Conservation (phyloP, 2,329 filamentous ascomycete genomes). For the Arthroderma sp. region DNA sequence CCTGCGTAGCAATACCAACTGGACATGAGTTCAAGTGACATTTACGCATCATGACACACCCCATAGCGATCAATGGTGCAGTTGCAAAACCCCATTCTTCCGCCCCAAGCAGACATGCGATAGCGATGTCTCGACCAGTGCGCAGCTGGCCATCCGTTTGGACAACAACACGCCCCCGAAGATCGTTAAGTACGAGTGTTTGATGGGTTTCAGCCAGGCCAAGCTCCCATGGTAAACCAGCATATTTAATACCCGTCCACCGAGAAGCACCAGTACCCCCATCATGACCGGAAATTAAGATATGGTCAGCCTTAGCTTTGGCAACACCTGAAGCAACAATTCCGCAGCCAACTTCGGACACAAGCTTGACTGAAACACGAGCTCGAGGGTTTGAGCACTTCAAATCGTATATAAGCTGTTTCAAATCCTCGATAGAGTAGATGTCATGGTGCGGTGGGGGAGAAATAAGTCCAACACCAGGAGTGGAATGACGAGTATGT, state of each 20-base stretch:
- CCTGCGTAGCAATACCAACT: conserved; percentile 89
- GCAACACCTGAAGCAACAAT: conserved; percentile 96
- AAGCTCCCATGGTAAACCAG: conserved; percentile 89
- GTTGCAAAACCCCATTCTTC: conserved; percentile 98
- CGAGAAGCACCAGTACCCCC: conserved; percentile 91
- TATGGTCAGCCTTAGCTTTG: conserved; percentile 94
- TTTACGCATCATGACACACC: conserved; percentile 88
- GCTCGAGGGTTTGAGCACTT: conserved; percentile 92
- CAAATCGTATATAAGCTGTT: conserved; percentile 93
- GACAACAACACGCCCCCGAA: conserved; percentile 87
- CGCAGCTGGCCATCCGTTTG: conserved; percentile 92
- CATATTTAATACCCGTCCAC: conserved; percentile 99
- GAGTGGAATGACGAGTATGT: conserved; percentile 87
- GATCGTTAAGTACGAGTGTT: conserved; percentile 86
- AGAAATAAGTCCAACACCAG: conserved; percentile 89
- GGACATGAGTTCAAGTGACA: conserved; percentile 66
- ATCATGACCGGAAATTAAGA: conserved; percentile 91
- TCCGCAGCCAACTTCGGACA: conserved; percentile 92
- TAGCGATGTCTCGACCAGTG: conserved; percentile 84
- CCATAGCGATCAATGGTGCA: conserved; percentile 88
- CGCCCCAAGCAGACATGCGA: conserved; percentile 89
- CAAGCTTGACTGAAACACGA: conserved; percentile 89
- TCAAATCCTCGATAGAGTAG: conserved; percentile 95
- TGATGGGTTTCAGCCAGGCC: conserved; percentile 96
- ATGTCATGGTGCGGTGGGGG: conserved; percentile 96